Conservation (phyloP, 768 basidiomycete genomes). For the Brasilioporus rufonigricans region DNA sequence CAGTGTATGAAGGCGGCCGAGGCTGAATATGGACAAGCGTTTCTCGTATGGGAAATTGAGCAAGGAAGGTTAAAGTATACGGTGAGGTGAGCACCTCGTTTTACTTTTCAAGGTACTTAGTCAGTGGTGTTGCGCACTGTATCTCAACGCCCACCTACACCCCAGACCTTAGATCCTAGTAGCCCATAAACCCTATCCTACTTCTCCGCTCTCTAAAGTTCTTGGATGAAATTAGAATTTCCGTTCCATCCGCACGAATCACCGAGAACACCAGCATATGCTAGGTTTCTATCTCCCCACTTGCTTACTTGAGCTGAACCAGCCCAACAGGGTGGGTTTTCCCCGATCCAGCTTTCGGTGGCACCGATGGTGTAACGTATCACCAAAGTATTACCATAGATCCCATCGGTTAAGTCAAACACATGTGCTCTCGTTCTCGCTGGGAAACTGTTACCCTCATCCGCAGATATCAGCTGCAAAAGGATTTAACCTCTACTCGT, state of each 20-base stretch:
- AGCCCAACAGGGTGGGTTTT: not conserved
- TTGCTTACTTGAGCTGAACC: not conserved
- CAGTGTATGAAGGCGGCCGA: no score
- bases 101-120: not conserved
- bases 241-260: constrained; percentile 3
- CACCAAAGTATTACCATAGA: not conserved
- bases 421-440: no score
- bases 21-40: no score
- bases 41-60: not conserved
- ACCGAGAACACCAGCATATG: not conserved
- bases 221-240: not conserved
- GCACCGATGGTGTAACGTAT: not conserved
- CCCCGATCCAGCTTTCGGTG: not conserved
- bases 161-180: not conserved
- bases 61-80: not conserved
- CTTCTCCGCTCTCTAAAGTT: not conserved
- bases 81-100: not conserved
- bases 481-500: no score
- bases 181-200: not conserved
- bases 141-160: not conserved
- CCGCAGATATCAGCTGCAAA: no score
- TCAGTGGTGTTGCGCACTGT: not conserved
- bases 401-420: no score
- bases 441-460: not conserved
- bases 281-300: not conserved